A percentile compares a stretch with the other conserved stretches of the same genome.
Evolutionary conservation across 2,329 filamentous ascomycete genomes (phyloP).

Genomic region (Colletotrichum musae): DNA sequence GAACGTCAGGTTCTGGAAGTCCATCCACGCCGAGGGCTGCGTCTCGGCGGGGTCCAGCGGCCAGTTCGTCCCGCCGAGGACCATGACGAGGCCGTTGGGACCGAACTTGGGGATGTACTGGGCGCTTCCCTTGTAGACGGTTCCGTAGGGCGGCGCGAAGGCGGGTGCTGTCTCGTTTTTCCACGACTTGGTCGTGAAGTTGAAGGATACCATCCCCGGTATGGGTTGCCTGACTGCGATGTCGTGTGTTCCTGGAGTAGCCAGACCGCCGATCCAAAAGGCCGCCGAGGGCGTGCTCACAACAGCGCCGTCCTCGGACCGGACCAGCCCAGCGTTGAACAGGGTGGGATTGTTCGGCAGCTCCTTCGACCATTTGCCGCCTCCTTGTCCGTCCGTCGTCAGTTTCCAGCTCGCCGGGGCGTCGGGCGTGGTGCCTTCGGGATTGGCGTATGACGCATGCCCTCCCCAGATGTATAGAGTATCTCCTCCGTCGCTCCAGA

Average conservation of each 20-base stretch:
- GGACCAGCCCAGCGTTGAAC: neutral
- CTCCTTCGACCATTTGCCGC: conserved; percentile 16
- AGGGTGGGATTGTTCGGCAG: neutral
- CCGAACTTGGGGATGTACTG: neutral
- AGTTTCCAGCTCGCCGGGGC: conserved; percentile 17
- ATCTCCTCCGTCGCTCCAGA: neutral
- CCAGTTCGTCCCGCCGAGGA: neutral
- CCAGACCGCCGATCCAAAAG: neutral
- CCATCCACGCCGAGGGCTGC: conserved; percentile 1
- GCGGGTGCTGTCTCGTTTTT: conserved; percentile 11
- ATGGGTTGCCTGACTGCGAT: neutral
- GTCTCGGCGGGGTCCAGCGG: too few species aligned
- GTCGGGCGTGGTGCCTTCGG: too few species aligned
- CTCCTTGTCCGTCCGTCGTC: conserved; percentile 9
- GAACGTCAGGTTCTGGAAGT: conserved; percentile 32
- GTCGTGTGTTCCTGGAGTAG: neutral
- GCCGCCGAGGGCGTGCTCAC: neutral
- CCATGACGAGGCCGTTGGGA: neutral
- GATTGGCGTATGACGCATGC: too few species aligned
- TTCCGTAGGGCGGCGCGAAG: neutral
- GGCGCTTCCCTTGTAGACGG: neutral
- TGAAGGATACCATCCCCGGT: conserved; percentile 4
- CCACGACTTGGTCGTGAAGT: conserved; percentile 23
- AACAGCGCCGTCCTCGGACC: neutral
- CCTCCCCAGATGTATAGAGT: neutral